A percentile compares a stretch with the other conserved stretches of the same genome.
phyloP scores from a whole-genome alignment of 371 early-diverging fungal species.

The Apophysomyces sp. region DNA sequence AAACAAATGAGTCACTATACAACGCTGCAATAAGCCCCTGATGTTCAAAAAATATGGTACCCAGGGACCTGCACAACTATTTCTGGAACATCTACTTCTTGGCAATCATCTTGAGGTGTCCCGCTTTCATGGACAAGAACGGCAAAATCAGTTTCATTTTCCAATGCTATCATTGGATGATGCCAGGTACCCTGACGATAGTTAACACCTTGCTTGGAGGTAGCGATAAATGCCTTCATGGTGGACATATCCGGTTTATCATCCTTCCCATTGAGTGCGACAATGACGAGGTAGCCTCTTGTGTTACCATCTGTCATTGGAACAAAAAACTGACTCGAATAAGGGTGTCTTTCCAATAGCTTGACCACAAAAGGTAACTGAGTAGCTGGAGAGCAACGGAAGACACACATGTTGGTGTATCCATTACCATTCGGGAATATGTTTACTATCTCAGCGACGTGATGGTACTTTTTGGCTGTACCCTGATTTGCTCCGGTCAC shows the following conservation, averaged over 20 bases:
- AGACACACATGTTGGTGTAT: conserved; percentile 71
- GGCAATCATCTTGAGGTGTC: conserved; percentile 66
- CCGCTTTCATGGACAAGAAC: conserved; percentile 74
- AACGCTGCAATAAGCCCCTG: no score
- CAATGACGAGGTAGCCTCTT: conserved; percentile 75
- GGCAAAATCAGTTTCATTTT: conserved; percentile 58
- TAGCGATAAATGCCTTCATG: conserved; percentile 74
- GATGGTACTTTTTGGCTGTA: conserved; percentile 70
- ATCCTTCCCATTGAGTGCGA: conserved; percentile 68
- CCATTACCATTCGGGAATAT: conserved; percentile 35
- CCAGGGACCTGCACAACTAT: conserved; percentile 39
- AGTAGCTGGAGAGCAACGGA: conserved; percentile 58
- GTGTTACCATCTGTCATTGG: conserved; percentile 68
- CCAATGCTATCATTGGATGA: conserved; percentile 84
- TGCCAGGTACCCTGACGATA: conserved; percentile 87
- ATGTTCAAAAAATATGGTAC: conserved; percentile 16
- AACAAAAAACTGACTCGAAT: conserved; percentile 85
- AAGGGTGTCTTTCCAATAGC: conserved; percentile 84
- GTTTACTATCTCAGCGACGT: conserved; percentile 62
- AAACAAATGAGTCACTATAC: no score
- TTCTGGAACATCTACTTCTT: conserved; percentile 43
- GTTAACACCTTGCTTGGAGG: conserved; percentile 76
- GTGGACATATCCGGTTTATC: conserved; percentile 72
- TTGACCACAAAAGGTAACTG: conserved; percentile 59
- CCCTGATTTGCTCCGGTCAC: conserved; percentile 72